These are phyloP conservation scores for Thymus mandschuricus DNA, from an alignment of 257 asterid species.

Conservation along the genomic window DNA sequence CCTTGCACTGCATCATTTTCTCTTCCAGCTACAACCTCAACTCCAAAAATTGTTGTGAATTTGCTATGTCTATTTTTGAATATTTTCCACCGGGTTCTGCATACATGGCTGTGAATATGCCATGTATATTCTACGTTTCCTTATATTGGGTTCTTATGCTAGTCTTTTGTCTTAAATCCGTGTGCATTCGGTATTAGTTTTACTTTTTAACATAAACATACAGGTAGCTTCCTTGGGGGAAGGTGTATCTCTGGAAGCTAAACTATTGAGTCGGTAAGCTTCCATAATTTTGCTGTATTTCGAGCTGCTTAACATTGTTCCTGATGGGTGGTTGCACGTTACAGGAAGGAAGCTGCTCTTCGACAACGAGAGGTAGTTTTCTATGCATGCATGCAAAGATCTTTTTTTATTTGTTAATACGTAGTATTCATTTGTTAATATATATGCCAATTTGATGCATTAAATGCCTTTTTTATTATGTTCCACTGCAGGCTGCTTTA, in stretches of 20 bases:
- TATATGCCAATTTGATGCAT: constrained; percentile 16
- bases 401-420: not conserved
- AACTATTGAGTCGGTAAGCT: constrained; percentile 76
- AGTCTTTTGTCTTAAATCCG: constrained; percentile 20
- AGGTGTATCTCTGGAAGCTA: constrained; percentile 98
- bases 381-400: constrained; percentile 15
- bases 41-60: not conserved
- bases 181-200: constrained; percentile 24
- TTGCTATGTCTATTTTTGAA: constrained; percentile 9
- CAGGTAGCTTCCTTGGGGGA: constrained; percentile 98
- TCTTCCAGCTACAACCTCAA: constrained; percentile 21
- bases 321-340: constrained; percentile 47
- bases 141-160: constrained; percentile 17
- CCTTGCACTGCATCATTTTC: constrained; percentile 20
- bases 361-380: constrained; percentile 87
- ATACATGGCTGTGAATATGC: not conserved
- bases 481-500: constrained; percentile 77
- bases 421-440: constrained; percentile 1
- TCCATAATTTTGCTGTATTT: constrained; percentile 30
- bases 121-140: constrained; percentile 17
- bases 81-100: constrained; percentile 8
- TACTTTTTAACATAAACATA: constrained; percentile 13
- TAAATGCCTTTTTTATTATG: constrained; percentile 12
- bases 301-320: constrained; percentile 30
- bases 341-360: constrained; percentile 98